Percentiles rank a stretch among this genome's conserved stretches.
phyloP scores from a whole-genome alignment of 805 yeast species.

The Hanseniaspora thailandica region DNA sequence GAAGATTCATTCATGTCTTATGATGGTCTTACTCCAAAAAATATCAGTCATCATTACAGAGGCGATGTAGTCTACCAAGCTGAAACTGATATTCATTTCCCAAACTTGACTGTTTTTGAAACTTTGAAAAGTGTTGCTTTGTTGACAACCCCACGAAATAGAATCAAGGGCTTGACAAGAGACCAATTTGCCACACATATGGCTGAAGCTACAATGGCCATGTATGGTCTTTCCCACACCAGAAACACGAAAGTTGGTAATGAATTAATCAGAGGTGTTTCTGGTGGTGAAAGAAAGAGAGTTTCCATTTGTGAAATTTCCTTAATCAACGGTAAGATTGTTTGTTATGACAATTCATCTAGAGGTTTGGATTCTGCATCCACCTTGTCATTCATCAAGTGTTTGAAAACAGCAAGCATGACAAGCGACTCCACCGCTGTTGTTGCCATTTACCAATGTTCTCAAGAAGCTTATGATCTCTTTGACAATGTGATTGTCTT shows the following conservation, averaged over 20 bases:
- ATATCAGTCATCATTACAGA: conserved; percentile 38
- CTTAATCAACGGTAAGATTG: conserved; percentile 37
- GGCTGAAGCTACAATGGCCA: conserved; percentile 43
- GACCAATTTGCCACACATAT: conserved; percentile 38
- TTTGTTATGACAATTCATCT: conserved; percentile 52
- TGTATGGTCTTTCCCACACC: conserved; percentile 43
- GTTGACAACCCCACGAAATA: conserved; percentile 45
- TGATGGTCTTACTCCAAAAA: conserved; percentile 37
- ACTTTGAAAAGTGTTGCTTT: conserved; percentile 46
- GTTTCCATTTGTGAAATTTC: conserved; percentile 61
- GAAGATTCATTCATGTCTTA: conserved; percentile 37
- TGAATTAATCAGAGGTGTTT: conserved; percentile 56
- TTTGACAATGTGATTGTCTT: conserved; percentile 44
- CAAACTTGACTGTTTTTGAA: conserved; percentile 50
- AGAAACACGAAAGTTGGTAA: conserved; percentile 55
- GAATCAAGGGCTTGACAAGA: conserved; percentile 42
- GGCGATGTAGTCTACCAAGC: conserved; percentile 58
- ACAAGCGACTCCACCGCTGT: conserved; percentile 42
- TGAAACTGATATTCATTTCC: conserved; percentile 53
- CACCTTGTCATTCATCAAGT: conserved; percentile 45
- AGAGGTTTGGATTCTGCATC: conserved; percentile 57
- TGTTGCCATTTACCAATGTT: conserved; percentile 50
- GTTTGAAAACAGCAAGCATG: conserved; percentile 41
- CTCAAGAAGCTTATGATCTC: conserved; percentile 43
- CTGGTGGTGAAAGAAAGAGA: conserved; percentile 68